A percentile compares a stretch with the other conserved stretches of the same genome.
Evolutionary conservation across 179 eudicot genomes (phyloP).

Genomic region (Silene coronaria): DNA sequence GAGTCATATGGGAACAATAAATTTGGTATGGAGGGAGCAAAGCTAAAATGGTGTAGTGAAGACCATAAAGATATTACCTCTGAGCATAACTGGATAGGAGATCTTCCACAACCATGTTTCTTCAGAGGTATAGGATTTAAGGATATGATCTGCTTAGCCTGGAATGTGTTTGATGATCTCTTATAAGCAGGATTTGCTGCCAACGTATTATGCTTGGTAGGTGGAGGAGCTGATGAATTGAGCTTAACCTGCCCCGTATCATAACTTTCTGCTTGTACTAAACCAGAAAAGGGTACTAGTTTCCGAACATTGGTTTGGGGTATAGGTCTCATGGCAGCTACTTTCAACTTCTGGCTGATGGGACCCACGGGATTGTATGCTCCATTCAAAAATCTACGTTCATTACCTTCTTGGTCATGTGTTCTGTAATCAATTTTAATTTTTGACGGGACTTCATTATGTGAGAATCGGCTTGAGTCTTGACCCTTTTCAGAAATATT

Average conservation of each 20-base stretch:
- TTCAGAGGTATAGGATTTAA: constrained; percentile 84
- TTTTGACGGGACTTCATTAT: constrained; percentile 24
- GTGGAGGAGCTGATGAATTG: constrained; percentile 39
- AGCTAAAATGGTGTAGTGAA: neutral
- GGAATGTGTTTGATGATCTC: constrained; percentile 52
- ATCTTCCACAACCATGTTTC: constrained; percentile 89
- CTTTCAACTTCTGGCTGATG: constrained; percentile 42
- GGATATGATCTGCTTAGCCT: constrained; percentile 78
- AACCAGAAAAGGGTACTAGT: constrained; percentile 64
- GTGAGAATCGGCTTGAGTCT: constrained; percentile 34
- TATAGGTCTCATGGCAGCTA: constrained; percentile 83
- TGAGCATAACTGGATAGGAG: constrained; percentile 76
- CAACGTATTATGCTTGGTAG: constrained; percentile 40
- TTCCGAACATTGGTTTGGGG: constrained; percentile 66
- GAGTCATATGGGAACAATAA: neutral
- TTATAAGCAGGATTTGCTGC: constrained; percentile 54
- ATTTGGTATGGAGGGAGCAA: neutral
- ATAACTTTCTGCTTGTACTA: constrained; percentile 42
- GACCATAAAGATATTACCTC: constrained; percentile 43
- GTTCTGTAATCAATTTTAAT: constrained; percentile 18
- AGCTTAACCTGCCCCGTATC: constrained; percentile 58
- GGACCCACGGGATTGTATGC: constrained; percentile 28
- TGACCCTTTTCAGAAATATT: constrained; percentile 38
- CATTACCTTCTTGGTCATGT: constrained; percentile 35
- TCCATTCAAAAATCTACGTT: constrained; percentile 36